Evolutionary conservation across 495 filamentous ascomycete species (phyloP), one percentile per base, ranked within the genome.

Genomic region (Hypoxylon lienhwacheense): DNA sequence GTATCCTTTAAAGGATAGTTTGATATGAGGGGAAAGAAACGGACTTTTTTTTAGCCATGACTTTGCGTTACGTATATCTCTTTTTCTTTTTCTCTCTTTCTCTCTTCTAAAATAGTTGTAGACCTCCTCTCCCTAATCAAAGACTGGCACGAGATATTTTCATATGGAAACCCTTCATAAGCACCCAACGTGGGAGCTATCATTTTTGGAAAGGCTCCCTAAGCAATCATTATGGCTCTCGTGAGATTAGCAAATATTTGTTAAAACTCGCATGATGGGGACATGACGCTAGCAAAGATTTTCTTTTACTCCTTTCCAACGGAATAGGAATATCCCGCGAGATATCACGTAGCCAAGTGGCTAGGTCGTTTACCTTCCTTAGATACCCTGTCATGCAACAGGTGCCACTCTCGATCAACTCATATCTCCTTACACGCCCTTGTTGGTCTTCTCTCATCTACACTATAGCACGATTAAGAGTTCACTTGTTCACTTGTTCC

Each of bases 291-390:
- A 39, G 11, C 21, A 24, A 28, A 41, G 33, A 4, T 22, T 32
- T 22, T 11, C 4, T 40, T n/a, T n/a, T n/a, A n/a, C n/a, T n/a
- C n/a, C n/a, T n/a, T n/a, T n/a, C n/a, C 8, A 33, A 25, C 12
- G 21, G 39, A 25, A 28, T 17, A 41, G 36, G 36, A 25, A 14
- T 44, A 21, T 39, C 26, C 50, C 39, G 28, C 36, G 26, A 46
- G 31, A 17, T 34, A 53, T 59, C 55, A 60, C 40, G 39, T 41
- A 50, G 46, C 57, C 41, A 49, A 61, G 57, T 55, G 24, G 21
- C 19, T 15, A 52, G 34, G 12, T 31, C 12, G 12, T 21, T 35
- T 22, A 10, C 3, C 28, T 20, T 44, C 28, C 25, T 17, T 24
- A 21, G n/a, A n/a, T n/a, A 20, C 33, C 44, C 17, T 45, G 20